Conservation (phyloP, 345 rosid genomes). For the Aurinia saxatilis region DNA sequence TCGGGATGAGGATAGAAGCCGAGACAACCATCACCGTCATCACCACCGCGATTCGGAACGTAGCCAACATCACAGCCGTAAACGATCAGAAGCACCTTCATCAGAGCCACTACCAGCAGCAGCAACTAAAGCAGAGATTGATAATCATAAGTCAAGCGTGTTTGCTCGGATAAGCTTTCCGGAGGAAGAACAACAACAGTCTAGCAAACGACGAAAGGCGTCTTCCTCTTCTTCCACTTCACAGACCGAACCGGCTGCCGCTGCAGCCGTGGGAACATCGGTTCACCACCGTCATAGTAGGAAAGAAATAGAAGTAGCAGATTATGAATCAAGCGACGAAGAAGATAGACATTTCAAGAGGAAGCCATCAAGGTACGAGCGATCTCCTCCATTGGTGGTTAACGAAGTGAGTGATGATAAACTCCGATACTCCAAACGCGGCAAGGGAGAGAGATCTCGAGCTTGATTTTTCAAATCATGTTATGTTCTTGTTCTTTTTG, state of each 20-base stretch:
- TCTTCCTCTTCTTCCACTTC: constrained; percentile 36
- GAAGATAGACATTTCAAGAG: constrained; percentile 91
- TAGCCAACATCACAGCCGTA: constrained; percentile 15
- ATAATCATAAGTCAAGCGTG: constrained; percentile 61
- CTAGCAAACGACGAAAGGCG: constrained; percentile 51
- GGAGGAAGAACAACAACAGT: constrained; percentile 47
- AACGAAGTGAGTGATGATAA: constrained; percentile 20
- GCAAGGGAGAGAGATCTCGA: constrained; percentile 25
- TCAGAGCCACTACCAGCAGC: constrained; percentile 14
- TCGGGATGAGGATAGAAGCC: constrained; percentile 31
- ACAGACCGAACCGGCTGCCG: constrained; percentile 15
- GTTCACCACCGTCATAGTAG: constrained; percentile 14
- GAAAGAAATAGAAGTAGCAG: constrained; percentile 34
- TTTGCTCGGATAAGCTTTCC: constrained; percentile 92
- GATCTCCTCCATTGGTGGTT: constrained; percentile 37
- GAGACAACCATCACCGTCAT: constrained; percentile 27
- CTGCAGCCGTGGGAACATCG: constrained; percentile 6
- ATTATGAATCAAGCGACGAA: constrained; percentile 83
- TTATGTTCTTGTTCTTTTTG: background rate
- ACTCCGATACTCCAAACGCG: constrained; percentile 19
- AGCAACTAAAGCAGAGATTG: constrained; percentile 23
- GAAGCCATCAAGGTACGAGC: constrained; percentile 71
- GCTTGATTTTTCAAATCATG: background rate
- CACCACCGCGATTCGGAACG: constrained; percentile 35
- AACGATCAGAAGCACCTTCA: constrained; percentile 31